phyloP scores from a whole-genome alignment of 2,329 filamentous ascomycete species.

The Penicillium hesseltinei region DNA sequence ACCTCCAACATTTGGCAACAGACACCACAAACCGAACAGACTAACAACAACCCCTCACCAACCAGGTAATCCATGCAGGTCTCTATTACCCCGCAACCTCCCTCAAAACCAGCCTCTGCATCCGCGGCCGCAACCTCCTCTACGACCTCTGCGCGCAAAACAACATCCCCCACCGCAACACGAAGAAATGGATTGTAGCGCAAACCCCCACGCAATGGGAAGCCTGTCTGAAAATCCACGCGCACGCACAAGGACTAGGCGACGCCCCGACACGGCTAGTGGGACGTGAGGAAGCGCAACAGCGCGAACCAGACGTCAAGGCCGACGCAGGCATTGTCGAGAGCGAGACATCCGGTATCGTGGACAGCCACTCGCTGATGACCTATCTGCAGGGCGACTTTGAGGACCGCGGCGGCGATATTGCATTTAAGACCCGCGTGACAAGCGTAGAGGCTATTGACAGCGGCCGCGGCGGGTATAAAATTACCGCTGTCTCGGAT shows the following conservation, averaged over 20 bases:
- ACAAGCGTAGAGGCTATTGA: constrained; percentile 54
- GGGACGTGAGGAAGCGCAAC: constrained; percentile 57
- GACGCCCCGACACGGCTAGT: constrained; percentile 72
- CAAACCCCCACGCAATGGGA: constrained; percentile 70
- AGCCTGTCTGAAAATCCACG: constrained; percentile 54
- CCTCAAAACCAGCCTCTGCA: constrained; percentile 81
- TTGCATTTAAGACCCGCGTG: constrained; percentile 69
- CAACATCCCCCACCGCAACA: constrained; percentile 68
- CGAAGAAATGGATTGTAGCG: constrained; percentile 93
- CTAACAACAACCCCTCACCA: not conserved
- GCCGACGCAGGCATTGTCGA: constrained; percentile 75
- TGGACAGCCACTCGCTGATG: constrained; percentile 87
- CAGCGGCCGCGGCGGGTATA: constrained; percentile 64
- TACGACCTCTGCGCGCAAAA: constrained; percentile 73
- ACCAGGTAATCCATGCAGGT: constrained; percentile 84
- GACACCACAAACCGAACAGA: not conserved
- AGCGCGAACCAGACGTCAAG: constrained; percentile 71
- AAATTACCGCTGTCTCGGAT: constrained; percentile 54
- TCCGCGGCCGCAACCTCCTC: constrained; percentile 71
- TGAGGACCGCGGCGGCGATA: constrained; percentile 71
- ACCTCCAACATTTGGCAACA: not conserved
- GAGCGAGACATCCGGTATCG: constrained; percentile 80
- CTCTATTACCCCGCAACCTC: constrained; percentile 78
- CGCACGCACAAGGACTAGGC: constrained; percentile 53
- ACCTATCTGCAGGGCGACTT: constrained; percentile 72